A percentile compares a stretch with the other conserved stretches of the same genome.
These are phyloP conservation scores for Scutellaria galericulata DNA, from an alignment of 257 asterid genomes.

Conservation along the genomic window DNA sequence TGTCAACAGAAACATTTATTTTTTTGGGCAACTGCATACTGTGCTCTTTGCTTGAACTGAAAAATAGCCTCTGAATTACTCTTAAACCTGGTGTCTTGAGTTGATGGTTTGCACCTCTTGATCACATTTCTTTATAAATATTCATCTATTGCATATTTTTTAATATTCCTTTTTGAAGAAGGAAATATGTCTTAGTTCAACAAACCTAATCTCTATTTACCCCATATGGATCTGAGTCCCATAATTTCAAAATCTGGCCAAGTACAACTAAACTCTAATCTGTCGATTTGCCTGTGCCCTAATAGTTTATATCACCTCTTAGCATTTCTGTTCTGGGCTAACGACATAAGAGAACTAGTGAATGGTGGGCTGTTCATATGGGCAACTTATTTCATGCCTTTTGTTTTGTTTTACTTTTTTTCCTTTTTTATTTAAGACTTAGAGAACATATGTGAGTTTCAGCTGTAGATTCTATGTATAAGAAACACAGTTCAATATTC, in stretches of 20 bases:
- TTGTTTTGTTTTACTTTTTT: too few relatives aligned
- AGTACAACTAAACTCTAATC: neutral
- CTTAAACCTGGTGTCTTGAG: conserved; percentile 15
- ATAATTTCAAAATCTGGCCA: neutral
- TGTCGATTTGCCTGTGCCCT: neutral
- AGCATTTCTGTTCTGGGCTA: neutral
- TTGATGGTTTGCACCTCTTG: neutral
- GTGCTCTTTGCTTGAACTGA: too few relatives aligned
- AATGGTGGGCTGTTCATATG: neutral
- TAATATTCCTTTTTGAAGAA: neutral
- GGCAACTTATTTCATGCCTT: neutral
- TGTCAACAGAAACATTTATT: neutral
- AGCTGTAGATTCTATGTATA: too few relatives aligned
- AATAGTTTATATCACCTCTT: neutral
- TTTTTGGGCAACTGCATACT: neutral
- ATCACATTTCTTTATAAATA: neutral
- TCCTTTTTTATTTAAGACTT: too few relatives aligned
- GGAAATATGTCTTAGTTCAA: neutral
- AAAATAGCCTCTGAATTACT: neutral
- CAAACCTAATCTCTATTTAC: neutral
- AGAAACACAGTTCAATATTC: too few relatives aligned
- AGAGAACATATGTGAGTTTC: too few relatives aligned
- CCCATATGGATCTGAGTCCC: neutral
- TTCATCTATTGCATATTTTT: neutral
- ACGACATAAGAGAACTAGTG: neutral